phyloP scores from a whole-genome alignment of 2,329 filamentous ascomycete genomes.

The Chrysoporthe puriensis region DNA sequence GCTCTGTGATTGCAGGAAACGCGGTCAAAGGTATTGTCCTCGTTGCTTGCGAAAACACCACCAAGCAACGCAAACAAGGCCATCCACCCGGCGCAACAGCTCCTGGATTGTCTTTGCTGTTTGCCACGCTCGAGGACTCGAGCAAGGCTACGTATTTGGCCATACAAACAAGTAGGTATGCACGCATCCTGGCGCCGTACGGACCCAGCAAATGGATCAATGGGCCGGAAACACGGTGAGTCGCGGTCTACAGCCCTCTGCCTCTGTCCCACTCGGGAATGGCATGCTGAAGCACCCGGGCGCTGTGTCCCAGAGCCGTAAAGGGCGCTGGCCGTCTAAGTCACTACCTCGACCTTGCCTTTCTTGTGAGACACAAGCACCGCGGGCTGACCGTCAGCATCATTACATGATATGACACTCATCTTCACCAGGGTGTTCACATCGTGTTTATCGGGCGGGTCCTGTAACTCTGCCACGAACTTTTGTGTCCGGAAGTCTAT shows the following conservation, averaged over 20 bases:
- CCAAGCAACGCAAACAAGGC: neutral
- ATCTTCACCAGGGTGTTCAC: constrained; percentile 7
- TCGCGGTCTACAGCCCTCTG: too few relatives aligned
- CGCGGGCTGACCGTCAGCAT: neutral
- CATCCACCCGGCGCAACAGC: neutral
- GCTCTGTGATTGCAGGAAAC: neutral
- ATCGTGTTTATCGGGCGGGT: neutral
- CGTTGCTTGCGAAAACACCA: neutral
- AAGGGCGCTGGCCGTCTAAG: neutral
- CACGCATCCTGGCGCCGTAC: too few relatives aligned
- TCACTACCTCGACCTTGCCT: constrained; percentile 14
- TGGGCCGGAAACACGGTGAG: too few relatives aligned
- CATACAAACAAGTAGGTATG: too few relatives aligned
- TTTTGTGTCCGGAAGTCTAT: neutral
- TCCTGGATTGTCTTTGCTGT: neutral
- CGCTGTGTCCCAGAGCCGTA: neutral
- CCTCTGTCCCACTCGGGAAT: too few relatives aligned
- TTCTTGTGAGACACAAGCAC: constrained; percentile 12
- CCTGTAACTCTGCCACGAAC: neutral
- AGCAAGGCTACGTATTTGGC: too few relatives aligned
- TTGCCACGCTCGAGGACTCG: neutral
- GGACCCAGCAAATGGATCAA: too few relatives aligned
- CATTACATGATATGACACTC: neutral
- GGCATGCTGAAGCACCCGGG: neutral
- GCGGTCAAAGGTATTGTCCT: neutral